Evolutionary conservation across 768 basidiomycete species (phyloP), one percentile per base, ranked within the genome.

Genomic region (Leccinum pellstonianum): DNA sequence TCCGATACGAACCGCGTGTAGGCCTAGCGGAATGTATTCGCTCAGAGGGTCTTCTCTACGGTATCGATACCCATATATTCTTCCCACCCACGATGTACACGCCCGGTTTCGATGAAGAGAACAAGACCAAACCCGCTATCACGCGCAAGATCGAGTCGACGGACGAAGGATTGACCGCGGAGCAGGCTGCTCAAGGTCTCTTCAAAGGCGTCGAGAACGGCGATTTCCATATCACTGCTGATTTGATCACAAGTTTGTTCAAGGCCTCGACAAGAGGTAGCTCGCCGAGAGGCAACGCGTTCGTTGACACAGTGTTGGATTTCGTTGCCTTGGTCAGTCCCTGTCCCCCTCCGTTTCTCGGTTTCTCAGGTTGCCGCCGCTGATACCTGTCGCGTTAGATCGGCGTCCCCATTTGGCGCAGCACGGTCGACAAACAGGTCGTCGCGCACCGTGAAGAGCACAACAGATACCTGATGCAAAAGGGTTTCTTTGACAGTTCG

Each of bases 11-110:
- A 1, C 3, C 15, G 7, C 10, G 5, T 21, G 7, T 9, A 94
- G 93, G 89, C 14, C 83, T 97, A 0, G 91, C 91, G 14, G 95
- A 97, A 59, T 81, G 87, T 0, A 79, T 97, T 14, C 86, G 88
- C 8, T 88, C 85, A 25, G 95, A 96, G 68, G 77, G 93, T 52
- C 76, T 86, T 62, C 77, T 95, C 7, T 93, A 95, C 70, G 83
- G 81, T 53, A 90, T 93, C 68, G 77, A 80, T 54, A 83, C 93
- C 6, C 92, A 95, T 63, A 83, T 91, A 48, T 93, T 86, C 75
- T 87, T 92, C 75, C 93, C 95, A 0, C 81, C 81, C 1, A 91
- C 91, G 1, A 95, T 97, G 77, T 82, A 77, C 63, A 85, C 85
- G 0, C 87, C 91, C 0, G 92, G 93, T 0, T 90, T 79, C 61